Conservation (phyloP, 1,284 basidiomycete species). For the Ceratorhiza oryzae-sativae region DNA sequence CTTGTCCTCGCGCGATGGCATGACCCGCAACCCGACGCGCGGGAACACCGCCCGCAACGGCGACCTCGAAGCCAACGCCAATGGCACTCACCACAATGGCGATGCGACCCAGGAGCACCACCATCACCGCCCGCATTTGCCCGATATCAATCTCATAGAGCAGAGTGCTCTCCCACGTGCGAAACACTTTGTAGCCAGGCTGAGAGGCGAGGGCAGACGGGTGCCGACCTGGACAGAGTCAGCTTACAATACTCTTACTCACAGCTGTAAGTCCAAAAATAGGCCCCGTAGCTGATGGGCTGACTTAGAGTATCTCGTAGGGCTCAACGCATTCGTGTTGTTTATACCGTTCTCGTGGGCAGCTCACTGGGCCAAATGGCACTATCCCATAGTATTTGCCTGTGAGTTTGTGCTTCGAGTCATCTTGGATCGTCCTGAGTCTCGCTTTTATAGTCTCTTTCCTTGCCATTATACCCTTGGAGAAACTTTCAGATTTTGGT, state of each 20-base stretch:
- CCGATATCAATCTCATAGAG: background rate
- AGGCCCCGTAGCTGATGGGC: background rate
- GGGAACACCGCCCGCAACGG: constrained; percentile 5
- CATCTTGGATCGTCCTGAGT: constrained; percentile 41
- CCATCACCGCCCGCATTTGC: constrained; percentile 12
- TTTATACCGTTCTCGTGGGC: constrained; percentile 71
- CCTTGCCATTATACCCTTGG: constrained; percentile 64
- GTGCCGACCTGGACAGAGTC: constrained; percentile 35
- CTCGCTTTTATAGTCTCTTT: constrained; percentile 56
- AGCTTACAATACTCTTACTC: constrained; percentile 21
- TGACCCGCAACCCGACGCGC: constrained; percentile 5
- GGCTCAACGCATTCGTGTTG: constrained; percentile 53
- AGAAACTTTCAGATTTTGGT: constrained; percentile 65
- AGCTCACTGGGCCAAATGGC: constrained; percentile 54
- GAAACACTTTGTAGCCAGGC: background rate
- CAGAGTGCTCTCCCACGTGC: background rate
- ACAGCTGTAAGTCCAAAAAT: constrained; percentile 25
- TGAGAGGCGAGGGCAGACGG: constrained; percentile 7
- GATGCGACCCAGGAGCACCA: background rate
- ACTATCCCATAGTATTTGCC: constrained; percentile 46
- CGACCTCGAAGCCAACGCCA: constrained; percentile 1
- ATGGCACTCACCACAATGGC: background rate
- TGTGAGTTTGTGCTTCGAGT: constrained; percentile 49
- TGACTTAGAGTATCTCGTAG: background rate
- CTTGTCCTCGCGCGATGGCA: background rate